Evolutionary conservation across 1,284 basidiomycete genomes (phyloP).

Genomic region (Clitocybe nebularis): DNA sequence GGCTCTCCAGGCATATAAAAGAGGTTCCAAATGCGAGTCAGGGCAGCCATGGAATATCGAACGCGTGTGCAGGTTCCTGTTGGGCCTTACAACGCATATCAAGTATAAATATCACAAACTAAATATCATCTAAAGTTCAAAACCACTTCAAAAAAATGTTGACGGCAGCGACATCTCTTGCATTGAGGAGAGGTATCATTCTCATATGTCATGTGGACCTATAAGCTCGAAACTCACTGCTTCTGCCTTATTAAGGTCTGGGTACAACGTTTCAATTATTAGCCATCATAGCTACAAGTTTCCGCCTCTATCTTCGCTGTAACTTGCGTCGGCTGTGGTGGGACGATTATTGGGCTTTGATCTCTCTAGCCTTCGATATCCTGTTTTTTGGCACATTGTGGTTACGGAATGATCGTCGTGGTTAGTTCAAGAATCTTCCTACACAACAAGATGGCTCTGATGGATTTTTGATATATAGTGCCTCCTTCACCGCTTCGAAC

Average conservation of each 20-base stretch:
- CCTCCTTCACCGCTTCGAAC: not conserved
- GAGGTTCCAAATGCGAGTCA: no score
- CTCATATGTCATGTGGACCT: no score
- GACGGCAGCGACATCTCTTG: not conserved
- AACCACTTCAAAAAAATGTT: no score
- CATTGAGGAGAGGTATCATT: not conserved
- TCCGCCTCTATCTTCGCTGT: slow-evolving; percentile 14
- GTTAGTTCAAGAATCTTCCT: no score
- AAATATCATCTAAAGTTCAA: no score
- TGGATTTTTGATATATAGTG: not conserved
- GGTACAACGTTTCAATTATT: slow-evolving; percentile 4
- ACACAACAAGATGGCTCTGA: no score
- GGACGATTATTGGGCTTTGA: slow-evolving; percentile 15
- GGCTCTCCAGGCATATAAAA: no score
- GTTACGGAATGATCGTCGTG: slow-evolving; percentile 1
- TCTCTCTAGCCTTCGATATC: slow-evolving; percentile 5
- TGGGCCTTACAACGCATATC: no score
- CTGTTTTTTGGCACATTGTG: slow-evolving; percentile 1
- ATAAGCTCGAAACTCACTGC: no score
- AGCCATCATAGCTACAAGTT: slow-evolving; percentile 8
- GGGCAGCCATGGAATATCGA: no score
- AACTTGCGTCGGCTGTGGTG: slow-evolving; percentile 11
- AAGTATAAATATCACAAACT: not conserved
- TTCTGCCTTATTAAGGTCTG: slow-evolving; percentile 3
- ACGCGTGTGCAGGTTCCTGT: no score